Evolutionary conservation across 169 alveolate species (phyloP), one percentile per base, ranked within the genome.

Genomic region (Theileria orientalis): DNA sequence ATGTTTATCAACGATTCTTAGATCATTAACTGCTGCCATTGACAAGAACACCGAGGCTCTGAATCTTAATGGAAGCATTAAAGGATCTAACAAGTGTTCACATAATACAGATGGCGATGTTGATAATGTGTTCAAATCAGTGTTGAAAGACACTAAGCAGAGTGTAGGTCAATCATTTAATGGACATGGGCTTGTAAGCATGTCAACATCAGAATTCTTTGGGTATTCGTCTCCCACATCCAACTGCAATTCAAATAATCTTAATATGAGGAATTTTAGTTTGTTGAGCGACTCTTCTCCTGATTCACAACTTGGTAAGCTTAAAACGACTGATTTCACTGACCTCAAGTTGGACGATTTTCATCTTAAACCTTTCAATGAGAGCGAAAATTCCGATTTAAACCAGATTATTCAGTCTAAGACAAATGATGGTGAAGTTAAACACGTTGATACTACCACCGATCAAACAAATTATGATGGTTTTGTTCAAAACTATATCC

Each of bases 1-100:
- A 1, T 14, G 44, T 56, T 30, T 56, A 23, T n/a, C 37, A 56
- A 56, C 14, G 19, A 56, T 56, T 56, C 32, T 56, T 16, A 25
- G 66, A 19, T 56, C 66, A 29, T 14, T 56, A 3, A 56, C 66
- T 5, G 21, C 32, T 23, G 44, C 32, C 5, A 56, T 56, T 27
- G 44, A 56, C 37, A 56, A 56, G 66, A 56, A 56, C 42, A 56
- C 66, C 0, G 44, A 56, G 37, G 66, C 66, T 29, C 14, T 56
- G 16, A 56, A n/a, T 56, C 7, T 56, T 14, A 21, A 6, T 27
- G 44, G 66, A 37, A 37, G 44, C 44, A 37, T 9, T 37, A 37
- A 9, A 9, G 16, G 16, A 37, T 9, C 44, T 7, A 9, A 9
- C 5, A 37, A 37, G 5, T 37, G 9, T 37, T 37, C 44, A 37